Conservation (phyloP, 2,329 filamentous ascomycete species). For the Falciphora oryzae region DNA sequence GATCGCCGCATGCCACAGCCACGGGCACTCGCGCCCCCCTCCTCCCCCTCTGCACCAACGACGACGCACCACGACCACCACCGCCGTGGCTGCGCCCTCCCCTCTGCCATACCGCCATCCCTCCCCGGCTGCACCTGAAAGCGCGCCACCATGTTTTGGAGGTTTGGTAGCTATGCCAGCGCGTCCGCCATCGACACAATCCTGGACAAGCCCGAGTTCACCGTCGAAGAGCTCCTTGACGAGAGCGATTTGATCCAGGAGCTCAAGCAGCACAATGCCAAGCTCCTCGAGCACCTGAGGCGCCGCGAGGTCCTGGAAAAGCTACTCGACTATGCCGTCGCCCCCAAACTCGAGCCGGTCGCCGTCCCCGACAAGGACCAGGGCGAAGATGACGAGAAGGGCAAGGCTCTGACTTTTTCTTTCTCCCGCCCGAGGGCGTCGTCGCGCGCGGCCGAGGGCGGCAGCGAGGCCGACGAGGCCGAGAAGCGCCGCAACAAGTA, state of each 20-base stretch:
- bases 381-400: conserved; percentile 46
- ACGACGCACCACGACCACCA: not conserved
- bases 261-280: conserved; percentile 96
- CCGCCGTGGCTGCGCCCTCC: not conserved
- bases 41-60: conserved; percentile 2
- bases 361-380: conserved; percentile 45
- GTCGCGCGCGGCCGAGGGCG: conserved; percentile 41
- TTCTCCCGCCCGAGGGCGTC: conserved; percentile 42
- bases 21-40: not conserved
- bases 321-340: conserved; percentile 86
- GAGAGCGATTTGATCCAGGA: conserved; percentile 96
- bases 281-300: conserved; percentile 92
- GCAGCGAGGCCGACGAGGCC: conserved; percentile 62
- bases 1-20: conserved; percentile 8
- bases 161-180: conserved; percentile 97
- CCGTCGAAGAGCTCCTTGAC: conserved; percentile 90
- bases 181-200: conserved; percentile 94
- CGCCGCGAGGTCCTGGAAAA: conserved; percentile 79
- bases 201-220: conserved; percentile 93
- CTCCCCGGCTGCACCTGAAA: not conserved
- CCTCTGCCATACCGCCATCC: not conserved
- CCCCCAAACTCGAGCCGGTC: conserved; percentile 60
- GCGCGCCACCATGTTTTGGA: conserved; percentile 88
- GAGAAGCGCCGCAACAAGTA: conserved; percentile 93
- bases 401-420: conserved; percentile 36